These are phyloP conservation scores for Erysimum cheiri DNA, from an alignment of 441 rosid genomes.

Conservation along the genomic window DNA sequence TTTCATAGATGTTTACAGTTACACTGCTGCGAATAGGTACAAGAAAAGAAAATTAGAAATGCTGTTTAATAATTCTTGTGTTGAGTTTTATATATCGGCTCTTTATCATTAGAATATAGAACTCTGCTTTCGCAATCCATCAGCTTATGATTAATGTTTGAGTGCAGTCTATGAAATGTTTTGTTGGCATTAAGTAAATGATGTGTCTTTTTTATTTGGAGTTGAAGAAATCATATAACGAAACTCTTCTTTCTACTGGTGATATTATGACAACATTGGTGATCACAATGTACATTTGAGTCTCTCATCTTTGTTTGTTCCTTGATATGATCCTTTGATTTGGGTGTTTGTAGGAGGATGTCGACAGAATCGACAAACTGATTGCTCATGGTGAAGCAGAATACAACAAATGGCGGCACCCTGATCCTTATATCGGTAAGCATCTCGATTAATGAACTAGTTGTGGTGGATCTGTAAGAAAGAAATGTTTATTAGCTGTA, in stretches of 20 bases:
- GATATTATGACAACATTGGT: conserved; percentile 1
- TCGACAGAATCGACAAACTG: conserved; percentile 78
- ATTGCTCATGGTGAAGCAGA: conserved; percentile 77
- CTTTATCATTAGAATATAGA: not conserved
- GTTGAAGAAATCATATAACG: not conserved
- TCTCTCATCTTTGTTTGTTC: conserved; percentile 2
- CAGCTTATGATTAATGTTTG: conserved; percentile 2
- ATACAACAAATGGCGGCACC: conserved; percentile 88
- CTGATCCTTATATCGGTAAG: conserved; percentile 95
- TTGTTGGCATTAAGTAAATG: not conserved
- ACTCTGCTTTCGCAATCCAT: not conserved
- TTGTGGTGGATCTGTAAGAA: not conserved
- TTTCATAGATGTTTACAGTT: not conserved
- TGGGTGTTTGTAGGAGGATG: conserved; percentile 63
- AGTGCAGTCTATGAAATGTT: not conserved
- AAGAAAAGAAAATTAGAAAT: not conserved
- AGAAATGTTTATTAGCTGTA: not conserved
- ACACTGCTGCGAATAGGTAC: not conserved
- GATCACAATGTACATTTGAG: not conserved
- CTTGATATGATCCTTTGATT: conserved; percentile 13
- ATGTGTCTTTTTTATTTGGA: not conserved
- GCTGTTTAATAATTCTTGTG: not conserved
- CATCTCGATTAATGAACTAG: not conserved
- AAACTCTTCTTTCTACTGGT: not conserved
- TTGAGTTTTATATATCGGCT: conserved; percentile 22